Conservation (phyloP, 1,284 basidiomycete genomes). For the Laetiporus sulphureus region DNA sequence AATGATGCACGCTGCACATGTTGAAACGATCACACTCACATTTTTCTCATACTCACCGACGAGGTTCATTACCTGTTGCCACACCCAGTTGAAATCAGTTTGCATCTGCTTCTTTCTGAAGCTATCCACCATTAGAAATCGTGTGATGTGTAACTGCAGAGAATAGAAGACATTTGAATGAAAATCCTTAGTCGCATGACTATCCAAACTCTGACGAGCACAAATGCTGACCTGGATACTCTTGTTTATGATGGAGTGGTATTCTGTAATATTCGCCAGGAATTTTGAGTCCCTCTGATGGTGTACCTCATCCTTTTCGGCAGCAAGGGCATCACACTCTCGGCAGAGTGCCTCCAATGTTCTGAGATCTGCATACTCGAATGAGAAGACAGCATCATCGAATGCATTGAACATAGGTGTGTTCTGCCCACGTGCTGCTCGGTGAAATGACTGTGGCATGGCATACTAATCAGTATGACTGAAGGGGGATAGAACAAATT, state of each 20-base stretch:
- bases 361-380: constrained; percentile 38
- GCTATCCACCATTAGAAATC: constrained; percentile 37
- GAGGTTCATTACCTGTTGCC: constrained; percentile 17
- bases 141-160: constrained; percentile 36
- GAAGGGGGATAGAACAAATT: background rate
- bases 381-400: constrained; percentile 15
- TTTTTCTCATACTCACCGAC: constrained; percentile 11
- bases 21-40: too few relatives aligned
- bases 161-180: background rate
- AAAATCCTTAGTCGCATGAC: too few relatives aligned
- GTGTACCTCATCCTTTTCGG: constrained; percentile 28
- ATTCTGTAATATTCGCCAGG: constrained; percentile 41
- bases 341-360: constrained; percentile 28
- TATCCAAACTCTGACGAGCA: too few relatives aligned
- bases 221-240: constrained; percentile 31
- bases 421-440: background rate
- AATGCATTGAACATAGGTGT: constrained; percentile 4
- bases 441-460: background rate
- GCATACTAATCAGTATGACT: background rate
- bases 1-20: background rate
- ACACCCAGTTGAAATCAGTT: constrained; percentile 46
- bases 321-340: constrained; percentile 22
- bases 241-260: constrained; percentile 31
- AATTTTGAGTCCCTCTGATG: constrained; percentile 39
- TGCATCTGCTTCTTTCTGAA: constrained; percentile 41